Evolutionary conservation across 2,329 filamentous ascomycete genomes (phyloP).

Genomic region (Aquanectria penicillioides): DNA sequence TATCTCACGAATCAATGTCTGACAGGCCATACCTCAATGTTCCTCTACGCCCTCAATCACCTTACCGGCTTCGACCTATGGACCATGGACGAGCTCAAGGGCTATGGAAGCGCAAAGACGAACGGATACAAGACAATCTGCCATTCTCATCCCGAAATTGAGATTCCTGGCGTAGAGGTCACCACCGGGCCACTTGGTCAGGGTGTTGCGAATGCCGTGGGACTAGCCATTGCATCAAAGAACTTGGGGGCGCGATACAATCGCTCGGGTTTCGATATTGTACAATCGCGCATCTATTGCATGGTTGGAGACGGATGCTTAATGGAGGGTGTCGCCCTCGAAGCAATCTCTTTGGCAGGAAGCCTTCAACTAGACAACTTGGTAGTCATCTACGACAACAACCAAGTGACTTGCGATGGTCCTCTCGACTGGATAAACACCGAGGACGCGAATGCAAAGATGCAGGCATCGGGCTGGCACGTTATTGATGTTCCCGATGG

Average conservation of each 20-base stretch:
- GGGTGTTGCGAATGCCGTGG: constrained; percentile 66
- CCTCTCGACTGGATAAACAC: constrained; percentile 61
- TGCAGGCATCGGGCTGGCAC: constrained; percentile 62
- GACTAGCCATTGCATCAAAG: constrained; percentile 64
- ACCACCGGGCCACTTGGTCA: constrained; percentile 67
- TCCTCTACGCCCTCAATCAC: constrained; percentile 61
- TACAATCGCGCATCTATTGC: constrained; percentile 62
- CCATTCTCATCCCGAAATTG: constrained; percentile 65
- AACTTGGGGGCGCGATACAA: constrained; percentile 63
- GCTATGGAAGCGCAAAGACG: constrained; percentile 54
- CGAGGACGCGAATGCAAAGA: constrained; percentile 65
- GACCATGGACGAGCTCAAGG: constrained; percentile 63
- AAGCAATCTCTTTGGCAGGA: constrained; percentile 64
- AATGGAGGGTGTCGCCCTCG: constrained; percentile 64
- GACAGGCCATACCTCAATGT: constrained; percentile 58
- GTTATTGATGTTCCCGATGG: constrained; percentile 63
- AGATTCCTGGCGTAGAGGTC: constrained; percentile 64
- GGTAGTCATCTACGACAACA: constrained; percentile 66
- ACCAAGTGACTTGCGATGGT: constrained; percentile 66
- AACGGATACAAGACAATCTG: constrained; percentile 43
- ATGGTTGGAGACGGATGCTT: constrained; percentile 66
- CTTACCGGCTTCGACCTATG: constrained; percentile 60
- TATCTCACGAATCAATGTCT: too few relatives aligned
- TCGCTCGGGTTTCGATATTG: constrained; percentile 56
- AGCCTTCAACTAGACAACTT: constrained; percentile 63